Evolutionary conservation across 208 protist species (phyloP), one percentile per base, ranked within the genome.

Genomic region (Leptomonas seymouri): DNA sequence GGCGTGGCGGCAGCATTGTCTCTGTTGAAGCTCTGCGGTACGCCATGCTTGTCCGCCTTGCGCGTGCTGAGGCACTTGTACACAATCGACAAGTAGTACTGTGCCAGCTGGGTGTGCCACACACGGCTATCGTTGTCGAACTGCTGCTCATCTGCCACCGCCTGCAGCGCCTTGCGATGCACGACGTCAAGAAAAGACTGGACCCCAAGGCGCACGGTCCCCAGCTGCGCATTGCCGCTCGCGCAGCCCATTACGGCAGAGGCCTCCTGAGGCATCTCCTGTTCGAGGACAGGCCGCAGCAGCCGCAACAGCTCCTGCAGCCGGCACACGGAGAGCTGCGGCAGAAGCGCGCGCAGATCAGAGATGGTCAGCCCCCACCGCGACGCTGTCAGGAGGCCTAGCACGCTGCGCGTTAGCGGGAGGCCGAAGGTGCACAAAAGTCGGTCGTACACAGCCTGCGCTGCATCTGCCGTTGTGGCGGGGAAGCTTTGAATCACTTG

Each of bases 291-390:
- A 0, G 88, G 88, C 9, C 86, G 78, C 69, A 93, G 78, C 67
- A 87, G 57, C n/a, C 91, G 87, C 39, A 96, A 64, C 27, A 96
- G 64, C 46, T 88, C 69, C 54, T 93, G 85, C 42, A 96, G 81
- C 23, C 80, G 72, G 12, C 74, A 71, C 8, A 76, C 74, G 1
- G 80, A 60, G 27, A 93, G 57, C 28, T 66, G 34, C 21, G 58
- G 66, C 31, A 96, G 59, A 20, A 95, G 67, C 27, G 53, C 42
- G n/a, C 91, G 82, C 50, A 96, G 74, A 45, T 88, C 79, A 1
- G 77, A 67, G 31, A 87, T 53, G 58, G 86, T 69, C 49, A 94
- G 55, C 18, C 91, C 87, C 86, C 88, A 94, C 15, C 88, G 79
- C 20, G 85, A 78, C 50, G 53, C 74, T 14, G 71, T 67, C 36